Evolutionary conservation across 2,329 filamentous ascomycete species (phyloP).

Genomic region (Albophoma yamanashiensis): DNA sequence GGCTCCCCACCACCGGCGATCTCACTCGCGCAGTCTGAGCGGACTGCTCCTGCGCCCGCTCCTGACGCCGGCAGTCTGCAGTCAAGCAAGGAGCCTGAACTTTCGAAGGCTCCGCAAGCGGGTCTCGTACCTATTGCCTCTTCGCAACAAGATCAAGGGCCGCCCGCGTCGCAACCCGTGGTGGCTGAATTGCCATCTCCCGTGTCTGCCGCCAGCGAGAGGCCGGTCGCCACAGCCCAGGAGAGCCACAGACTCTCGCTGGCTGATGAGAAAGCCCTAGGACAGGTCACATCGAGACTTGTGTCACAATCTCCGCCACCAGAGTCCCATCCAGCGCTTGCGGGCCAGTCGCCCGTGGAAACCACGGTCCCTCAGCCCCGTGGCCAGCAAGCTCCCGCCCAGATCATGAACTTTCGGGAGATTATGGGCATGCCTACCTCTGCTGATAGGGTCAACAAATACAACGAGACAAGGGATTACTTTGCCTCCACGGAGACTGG

Average conservation of each 20-base stretch:
- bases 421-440: slow-evolving; percentile 60
- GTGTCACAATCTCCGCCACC: slow-evolving; percentile 24
- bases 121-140: background rate
- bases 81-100: slow-evolving; percentile 2
- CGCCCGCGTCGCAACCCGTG: background rate
- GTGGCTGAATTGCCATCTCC: slow-evolving; percentile 32
- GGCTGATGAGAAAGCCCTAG: slow-evolving; percentile 32
- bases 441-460: slow-evolving; percentile 61
- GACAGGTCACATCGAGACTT: slow-evolving; percentile 21
- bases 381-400: slow-evolving; percentile 6
- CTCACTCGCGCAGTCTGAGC: background rate
- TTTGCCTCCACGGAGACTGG: slow-evolving; percentile 68
- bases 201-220: slow-evolving; percentile 25
- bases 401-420: slow-evolving; percentile 56
- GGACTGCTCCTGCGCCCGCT: background rate
- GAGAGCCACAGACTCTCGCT: slow-evolving; percentile 24
- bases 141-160: slow-evolving; percentile 9
- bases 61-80: background rate
- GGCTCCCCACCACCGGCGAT: background rate
- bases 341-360: slow-evolving; percentile 5
- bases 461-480: slow-evolving; percentile 58
- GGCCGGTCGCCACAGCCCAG: slow-evolving; percentile 10
- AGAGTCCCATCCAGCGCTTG: slow-evolving; percentile 25
- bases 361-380: slow-evolving; percentile 1
- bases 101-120: background rate